Evolutionary conservation across 139 green algal species (phyloP).

Genomic region (Chlorella sorokiniana): DNA sequence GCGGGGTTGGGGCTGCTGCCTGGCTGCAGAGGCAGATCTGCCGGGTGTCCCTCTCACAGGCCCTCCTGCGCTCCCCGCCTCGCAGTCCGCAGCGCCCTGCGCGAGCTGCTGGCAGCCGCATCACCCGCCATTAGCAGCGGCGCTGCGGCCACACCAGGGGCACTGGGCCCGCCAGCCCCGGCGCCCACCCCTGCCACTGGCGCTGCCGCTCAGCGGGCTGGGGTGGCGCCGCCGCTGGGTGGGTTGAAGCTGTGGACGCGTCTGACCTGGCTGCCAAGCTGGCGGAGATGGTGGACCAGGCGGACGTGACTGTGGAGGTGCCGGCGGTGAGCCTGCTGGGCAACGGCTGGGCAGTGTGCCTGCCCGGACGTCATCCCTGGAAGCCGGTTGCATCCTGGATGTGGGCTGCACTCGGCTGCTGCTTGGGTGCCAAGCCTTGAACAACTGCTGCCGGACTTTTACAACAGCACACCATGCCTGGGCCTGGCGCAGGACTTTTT

Average conservation of each 20-base stretch:
- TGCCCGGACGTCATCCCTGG: not conserved
- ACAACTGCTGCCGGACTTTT: no score
- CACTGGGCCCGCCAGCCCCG: conserved; percentile 20
- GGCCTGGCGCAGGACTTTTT: conserved; percentile 15
- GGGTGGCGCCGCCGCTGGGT: not conserved
- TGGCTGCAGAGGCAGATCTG: not conserved
- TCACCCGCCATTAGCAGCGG: not conserved
- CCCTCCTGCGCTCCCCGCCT: not conserved
- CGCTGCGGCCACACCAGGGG: not conserved
- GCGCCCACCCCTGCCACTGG: conserved; percentile 38
- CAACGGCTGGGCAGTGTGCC: no score
- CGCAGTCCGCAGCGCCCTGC: conserved; percentile 24
- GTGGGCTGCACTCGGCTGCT: no score
- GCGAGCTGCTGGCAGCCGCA: not conserved
- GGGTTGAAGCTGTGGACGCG: conserved; percentile 24
- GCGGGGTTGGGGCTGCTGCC: not conserved
- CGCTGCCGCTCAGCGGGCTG: not conserved
- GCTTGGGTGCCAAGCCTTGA: no score
- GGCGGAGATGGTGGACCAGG: conserved; percentile 23
- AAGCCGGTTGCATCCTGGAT: no score
- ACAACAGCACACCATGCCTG: no score
- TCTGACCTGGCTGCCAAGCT: conserved; percentile 34
- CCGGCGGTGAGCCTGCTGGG: conserved; percentile 24
- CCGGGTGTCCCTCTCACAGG: not conserved
- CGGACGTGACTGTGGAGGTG: conserved; percentile 39